A percentile compares a stretch with the other conserved stretches of the same genome.
Evolutionary conservation across 139 green algal species (phyloP).

Genomic region (Coccomyxa sp.): DNA sequence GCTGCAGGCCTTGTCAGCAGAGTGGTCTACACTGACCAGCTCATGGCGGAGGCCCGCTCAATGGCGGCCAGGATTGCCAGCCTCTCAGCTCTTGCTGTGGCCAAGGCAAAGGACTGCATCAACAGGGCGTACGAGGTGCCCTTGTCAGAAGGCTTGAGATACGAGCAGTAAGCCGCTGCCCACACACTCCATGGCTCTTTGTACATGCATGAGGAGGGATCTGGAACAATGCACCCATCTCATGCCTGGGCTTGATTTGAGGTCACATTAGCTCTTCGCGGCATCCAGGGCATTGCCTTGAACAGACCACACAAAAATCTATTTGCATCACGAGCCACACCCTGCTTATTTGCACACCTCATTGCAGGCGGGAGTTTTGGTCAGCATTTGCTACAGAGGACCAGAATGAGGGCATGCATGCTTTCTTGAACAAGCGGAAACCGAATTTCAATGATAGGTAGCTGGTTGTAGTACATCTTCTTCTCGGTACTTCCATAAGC

Average conservation of each 20-base stretch:
- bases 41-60: constrained; percentile 38
- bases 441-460: constrained; percentile 36
- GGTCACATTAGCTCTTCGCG: too few species aligned
- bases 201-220: too few species aligned
- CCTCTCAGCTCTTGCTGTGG: constrained; percentile 25
- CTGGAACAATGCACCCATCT: too few species aligned
- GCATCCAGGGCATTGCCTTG: not conserved
- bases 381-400: constrained; percentile 58
- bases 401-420: constrained; percentile 65
- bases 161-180: constrained; percentile 39
- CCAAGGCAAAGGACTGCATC: constrained; percentile 55
- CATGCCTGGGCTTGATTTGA: too few species aligned
- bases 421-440: constrained; percentile 64
- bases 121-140: constrained; percentile 32
- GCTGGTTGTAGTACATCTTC: too few species aligned
- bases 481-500: too few species aligned
- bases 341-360: not conserved
- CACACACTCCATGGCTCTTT: too few species aligned
- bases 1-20: constrained; percentile 43
- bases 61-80: constrained; percentile 42
- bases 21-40: constrained; percentile 38
- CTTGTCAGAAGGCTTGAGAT: constrained; percentile 31
- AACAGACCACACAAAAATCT: not conserved
- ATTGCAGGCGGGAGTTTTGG: constrained; percentile 49
- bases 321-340: not conserved